Base-by-base conservation (phyloP, 2,329 filamentous ascomycete species). In the Lomentospora prolificans region DNA sequence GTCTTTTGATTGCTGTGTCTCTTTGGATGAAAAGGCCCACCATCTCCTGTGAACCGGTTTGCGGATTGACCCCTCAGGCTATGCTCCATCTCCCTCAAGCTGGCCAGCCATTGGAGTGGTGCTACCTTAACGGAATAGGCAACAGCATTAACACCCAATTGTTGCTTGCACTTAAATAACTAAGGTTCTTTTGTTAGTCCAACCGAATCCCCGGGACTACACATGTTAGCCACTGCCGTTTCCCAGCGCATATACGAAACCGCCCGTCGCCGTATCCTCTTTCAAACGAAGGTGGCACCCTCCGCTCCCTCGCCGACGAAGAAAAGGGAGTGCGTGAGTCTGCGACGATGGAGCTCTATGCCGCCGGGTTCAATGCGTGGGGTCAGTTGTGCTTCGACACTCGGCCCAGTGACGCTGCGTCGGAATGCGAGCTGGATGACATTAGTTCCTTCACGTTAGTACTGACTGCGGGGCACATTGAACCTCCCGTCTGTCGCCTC, bases 321-420 rank as follows among this genome's bases (percentile, higher is more conserved):
- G 22, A 48, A 48, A 19, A 17, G 36, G 36, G 36, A 7, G n/a
- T 41, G 19, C n/a, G n/a, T 17, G 12, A 17, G n/a, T 50, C 55
- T 30, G 24, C 22, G 22, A 14, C 4, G 24, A 74, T 80, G 77
- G 69, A 76, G 54, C 65, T 85, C 4, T 79, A 77, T 62, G 78
- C 75, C 44, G 61, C 76, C 2, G 81, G 81, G 41, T 77, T 80
- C 67, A 84, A 85, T 62, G 78, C 79, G 55, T 84, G 78, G 78
- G 66, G 68, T 56, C 80, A 84, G 61, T 70, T 84, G 14, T 60
- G 63, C 81, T 57, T 46, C 46, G 6, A 12, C 39, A 2, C 41
- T 10, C 58, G 57, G 5, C n/a, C 12, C 19, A 8, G 51, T 17
- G 28, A 44, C 39, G 41, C 12, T 25, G 50, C 8, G 4, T 39